Evolutionary conservation across 106 monocot species (phyloP).

Genomic region (Dendrobium chrysotoxum): DNA sequence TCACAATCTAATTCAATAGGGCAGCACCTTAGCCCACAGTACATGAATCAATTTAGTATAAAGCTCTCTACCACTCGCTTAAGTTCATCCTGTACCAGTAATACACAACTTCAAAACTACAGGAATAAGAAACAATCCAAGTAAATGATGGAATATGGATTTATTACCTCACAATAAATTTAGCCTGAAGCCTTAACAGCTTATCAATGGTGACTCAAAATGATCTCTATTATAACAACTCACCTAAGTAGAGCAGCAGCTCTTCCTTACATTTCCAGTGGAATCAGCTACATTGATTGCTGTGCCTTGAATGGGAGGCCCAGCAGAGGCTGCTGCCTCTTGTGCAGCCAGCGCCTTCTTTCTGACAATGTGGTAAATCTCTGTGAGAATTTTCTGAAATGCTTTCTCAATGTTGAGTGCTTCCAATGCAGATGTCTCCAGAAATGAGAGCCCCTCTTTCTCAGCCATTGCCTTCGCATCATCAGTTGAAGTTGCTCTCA

Average conservation of each 20-base stretch:
- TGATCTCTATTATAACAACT: no score
- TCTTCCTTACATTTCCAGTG: slow-evolving; percentile 6
- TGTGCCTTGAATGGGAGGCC: slow-evolving; percentile 42
- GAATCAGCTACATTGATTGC: slow-evolving; percentile 58
- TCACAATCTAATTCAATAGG: no score
- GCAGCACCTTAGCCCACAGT: no score
- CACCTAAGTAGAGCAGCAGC: slow-evolving; percentile 51
- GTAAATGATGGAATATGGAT: no score
- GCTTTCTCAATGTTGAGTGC: slow-evolving; percentile 60
- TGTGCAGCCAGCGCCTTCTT: slow-evolving; percentile 66
- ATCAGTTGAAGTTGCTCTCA: slow-evolving; percentile 32
- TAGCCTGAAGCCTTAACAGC: no score
- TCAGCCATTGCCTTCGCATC: slow-evolving; percentile 54
- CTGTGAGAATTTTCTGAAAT: slow-evolving; percentile 44
- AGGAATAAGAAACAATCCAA: no score
- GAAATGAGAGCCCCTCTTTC: slow-evolving; percentile 65
- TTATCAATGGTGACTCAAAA: no score
- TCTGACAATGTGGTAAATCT: slow-evolving; percentile 58
- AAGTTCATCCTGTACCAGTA: no score
- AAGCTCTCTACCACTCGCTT: no score
- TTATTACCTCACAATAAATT: no score
- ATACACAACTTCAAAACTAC: no score
- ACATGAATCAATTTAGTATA: no score
- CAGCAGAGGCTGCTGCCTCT: slow-evolving; percentile 26
- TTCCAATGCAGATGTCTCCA: slow-evolving; percentile 73